Evolutionary conservation across 345 rosid genomes (phyloP).

Genomic region (Murraya koenigii): DNA sequence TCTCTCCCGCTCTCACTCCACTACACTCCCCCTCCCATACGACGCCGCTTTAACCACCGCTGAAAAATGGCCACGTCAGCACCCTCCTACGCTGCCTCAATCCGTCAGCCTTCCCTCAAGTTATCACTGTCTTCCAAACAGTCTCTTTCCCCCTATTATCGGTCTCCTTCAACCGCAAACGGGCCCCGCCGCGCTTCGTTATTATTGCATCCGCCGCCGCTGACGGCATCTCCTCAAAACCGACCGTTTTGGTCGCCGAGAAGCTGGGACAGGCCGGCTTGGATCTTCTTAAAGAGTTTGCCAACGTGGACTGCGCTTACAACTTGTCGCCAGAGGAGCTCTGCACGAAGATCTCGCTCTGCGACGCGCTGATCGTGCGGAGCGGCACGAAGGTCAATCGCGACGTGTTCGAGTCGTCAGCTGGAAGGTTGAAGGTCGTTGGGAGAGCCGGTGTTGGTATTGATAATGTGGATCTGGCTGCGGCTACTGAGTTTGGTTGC

Average conservation of each 20-base stretch:
- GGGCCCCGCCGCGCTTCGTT: constrained; percentile 21
- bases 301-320: constrained; percentile 77
- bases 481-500: constrained; percentile 89
- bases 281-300: constrained; percentile 50
- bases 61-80: constrained; percentile 25
- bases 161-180: constrained; percentile 19
- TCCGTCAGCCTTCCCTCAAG: constrained; percentile 30
- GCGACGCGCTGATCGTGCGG: constrained; percentile 80
- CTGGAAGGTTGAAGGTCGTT: constrained; percentile 81
- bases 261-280: constrained; percentile 84
- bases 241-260: constrained; percentile 81
- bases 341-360: constrained; percentile 84
- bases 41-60: not conserved
- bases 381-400: constrained; percentile 82
- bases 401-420: constrained; percentile 76
- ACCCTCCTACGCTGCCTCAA: not conserved
- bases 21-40: not conserved
- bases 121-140: constrained; percentile 32
- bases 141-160: constrained; percentile 29
- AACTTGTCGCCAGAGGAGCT: constrained; percentile 86
- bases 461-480: constrained; percentile 88
- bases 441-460: constrained; percentile 96
- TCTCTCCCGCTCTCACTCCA: not conserved
- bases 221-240: constrained; percentile 45
- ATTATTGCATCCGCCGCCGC: constrained; percentile 26